phyloP scores from a whole-genome alignment of 2,329 filamentous ascomycete genomes.

The Claviceps purpurea region DNA sequence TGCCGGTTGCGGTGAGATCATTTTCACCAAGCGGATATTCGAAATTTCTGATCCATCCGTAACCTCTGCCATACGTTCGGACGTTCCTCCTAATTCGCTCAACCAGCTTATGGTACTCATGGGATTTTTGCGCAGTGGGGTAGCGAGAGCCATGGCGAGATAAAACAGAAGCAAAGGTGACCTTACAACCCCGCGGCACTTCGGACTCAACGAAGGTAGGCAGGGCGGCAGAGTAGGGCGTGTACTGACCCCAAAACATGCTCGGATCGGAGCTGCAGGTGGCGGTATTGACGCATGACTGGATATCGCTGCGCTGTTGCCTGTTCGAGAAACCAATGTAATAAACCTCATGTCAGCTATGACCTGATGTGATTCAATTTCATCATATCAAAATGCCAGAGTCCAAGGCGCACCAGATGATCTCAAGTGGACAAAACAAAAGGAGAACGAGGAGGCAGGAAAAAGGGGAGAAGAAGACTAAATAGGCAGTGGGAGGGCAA shows the following conservation, averaged over 20 bases:
- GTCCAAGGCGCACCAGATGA: too few relatives aligned
- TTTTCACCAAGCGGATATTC: conserved; percentile 58
- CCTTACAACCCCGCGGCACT: conserved; percentile 51
- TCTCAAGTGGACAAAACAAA: too few relatives aligned
- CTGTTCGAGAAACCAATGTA: neutral
- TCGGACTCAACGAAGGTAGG: conserved; percentile 44
- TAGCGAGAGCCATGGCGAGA: conserved; percentile 77
- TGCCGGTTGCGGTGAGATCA: conserved; percentile 52
- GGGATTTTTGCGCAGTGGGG: conserved; percentile 57
- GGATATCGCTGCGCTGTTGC: conserved; percentile 5
- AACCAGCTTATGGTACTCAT: conserved; percentile 49
- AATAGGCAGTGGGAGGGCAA: neutral
- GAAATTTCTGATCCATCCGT: conserved; percentile 59
- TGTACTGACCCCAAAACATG: conserved; percentile 76
- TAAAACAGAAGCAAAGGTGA: conserved; percentile 70
- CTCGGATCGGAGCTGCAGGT: conserved; percentile 46
- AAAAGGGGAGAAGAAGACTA: neutral
- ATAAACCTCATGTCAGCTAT: neutral
- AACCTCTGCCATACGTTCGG: conserved; percentile 46
- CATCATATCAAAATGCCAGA: neutral
- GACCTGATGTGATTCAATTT: neutral
- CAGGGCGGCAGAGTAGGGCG: conserved; percentile 66
- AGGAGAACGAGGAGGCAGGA: neutral
- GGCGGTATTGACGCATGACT: neutral
- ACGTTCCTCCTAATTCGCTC: conserved; percentile 46